Evolutionary conservation across 148 eudicot genomes (phyloP), one percentile per base, ranked within the genome.

Genomic region (Rheum nobile): DNA sequence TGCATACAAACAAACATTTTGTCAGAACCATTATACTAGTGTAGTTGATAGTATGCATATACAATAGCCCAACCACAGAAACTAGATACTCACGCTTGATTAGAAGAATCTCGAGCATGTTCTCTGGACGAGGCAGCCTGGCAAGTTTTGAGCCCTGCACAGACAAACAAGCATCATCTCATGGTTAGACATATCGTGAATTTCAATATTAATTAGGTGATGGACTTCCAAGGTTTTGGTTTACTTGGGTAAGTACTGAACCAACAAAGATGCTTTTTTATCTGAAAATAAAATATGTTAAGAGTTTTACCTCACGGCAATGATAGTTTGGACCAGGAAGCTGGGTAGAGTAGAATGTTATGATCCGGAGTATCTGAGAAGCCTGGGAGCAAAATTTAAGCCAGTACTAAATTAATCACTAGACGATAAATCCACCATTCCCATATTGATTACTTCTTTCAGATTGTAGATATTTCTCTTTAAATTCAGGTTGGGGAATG

Each of bases 261-360:
- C 13, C 14, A 61, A 22, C 31, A 24, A 24, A 1, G 14, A 55
- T 26, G 54, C 54, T 16, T 22, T 7, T 54, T 54, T 31, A 12
- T 29, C 68, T 14, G 37, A 29, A 29, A 29, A 28, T 13, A 61
- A 12, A 31, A 24, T 6, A 57, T 57, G 65, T 13, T 2, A 63
- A n/a, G 46, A 7, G 31, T 26, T 75, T 78, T 86, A 91, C 98
- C 93, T 91, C 39, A 37, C 39, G 39, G 39, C 98, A 93, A 41
- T 93, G 98, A 79, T 91, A 91, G 77, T 89, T 91, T 71, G 98
- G 98, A 71, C 98, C 98, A 75, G 98, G 98, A 70, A 93, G 95
- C 74, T 86, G 86, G 22, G 94, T 90, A 73, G 98, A 86, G 80
- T 90, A 90, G 82, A 93, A 90, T 72, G 88, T 83, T 41, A 93